Percentiles rank a stretch among this genome's conserved stretches.
Evolutionary conservation across 495 filamentous ascomycete species (phyloP).

Genomic region (Penicillium diatomitis): DNA sequence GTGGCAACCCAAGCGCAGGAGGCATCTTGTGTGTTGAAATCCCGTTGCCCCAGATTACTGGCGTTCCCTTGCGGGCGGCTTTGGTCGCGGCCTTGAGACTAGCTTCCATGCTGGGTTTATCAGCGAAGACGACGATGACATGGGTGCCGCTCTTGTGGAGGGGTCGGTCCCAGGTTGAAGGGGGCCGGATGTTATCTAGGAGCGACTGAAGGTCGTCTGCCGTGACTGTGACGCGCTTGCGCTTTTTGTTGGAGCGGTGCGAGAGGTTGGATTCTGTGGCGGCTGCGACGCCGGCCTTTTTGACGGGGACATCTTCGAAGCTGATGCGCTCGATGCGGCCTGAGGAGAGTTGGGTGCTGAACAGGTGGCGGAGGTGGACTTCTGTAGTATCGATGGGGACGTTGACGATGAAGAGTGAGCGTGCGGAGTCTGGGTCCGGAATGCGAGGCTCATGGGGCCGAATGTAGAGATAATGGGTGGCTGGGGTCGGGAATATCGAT

Average conservation of each 20-base stretch:
- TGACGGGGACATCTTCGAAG: conserved; percentile 53
- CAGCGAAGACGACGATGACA: conserved; percentile 75
- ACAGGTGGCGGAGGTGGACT: conserved; percentile 62
- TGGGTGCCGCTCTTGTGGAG: conserved; percentile 63
- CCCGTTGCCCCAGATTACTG: conserved; percentile 54
- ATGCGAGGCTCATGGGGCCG: conserved; percentile 71
- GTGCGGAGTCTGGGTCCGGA: conserved; percentile 58
- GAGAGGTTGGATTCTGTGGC: conserved; percentile 18
- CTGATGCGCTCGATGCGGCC: conserved; percentile 66
- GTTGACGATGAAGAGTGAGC: conserved; percentile 82
- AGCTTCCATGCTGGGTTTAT: conserved; percentile 60
- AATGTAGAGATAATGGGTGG: conserved; percentile 78
- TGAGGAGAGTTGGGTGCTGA: conserved; percentile 57
- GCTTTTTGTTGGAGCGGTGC: conserved; percentile 51
- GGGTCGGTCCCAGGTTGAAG: conserved; percentile 66
- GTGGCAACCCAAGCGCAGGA: conserved; percentile 47
- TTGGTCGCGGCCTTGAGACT: conserved; percentile 66
- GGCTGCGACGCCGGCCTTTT: conserved; percentile 21
- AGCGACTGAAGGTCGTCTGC: conserved; percentile 42
- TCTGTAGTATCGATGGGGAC: conserved; percentile 78
- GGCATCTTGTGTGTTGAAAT: conserved; percentile 41
- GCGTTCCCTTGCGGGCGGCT: conserved; percentile 40
- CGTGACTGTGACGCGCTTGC: conserved; percentile 50
- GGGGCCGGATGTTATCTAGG: conserved; percentile 45
- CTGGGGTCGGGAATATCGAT: conserved; percentile 47